phyloP scores from a whole-genome alignment of 225 moss, liverwort and hornwort genomes.

The Climacium dendroides region DNA sequence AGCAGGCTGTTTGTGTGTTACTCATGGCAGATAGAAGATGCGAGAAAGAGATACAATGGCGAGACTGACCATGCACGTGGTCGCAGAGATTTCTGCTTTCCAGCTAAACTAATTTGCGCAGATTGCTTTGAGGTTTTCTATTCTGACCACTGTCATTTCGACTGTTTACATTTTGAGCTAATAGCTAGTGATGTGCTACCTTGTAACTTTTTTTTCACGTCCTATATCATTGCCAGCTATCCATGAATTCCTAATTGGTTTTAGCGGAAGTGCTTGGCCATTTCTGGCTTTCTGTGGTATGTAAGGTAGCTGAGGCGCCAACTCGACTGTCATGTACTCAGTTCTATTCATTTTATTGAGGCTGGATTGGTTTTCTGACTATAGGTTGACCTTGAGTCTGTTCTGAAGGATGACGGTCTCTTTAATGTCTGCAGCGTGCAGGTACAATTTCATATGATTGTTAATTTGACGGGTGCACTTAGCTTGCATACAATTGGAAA shows the following conservation, averaged over 20 bases:
- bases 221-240: background rate
- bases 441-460: constrained; percentile 1
- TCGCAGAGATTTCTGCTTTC: constrained; percentile 82
- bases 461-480: background rate
- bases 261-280: background rate
- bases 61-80: constrained; percentile 88
- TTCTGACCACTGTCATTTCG: background rate
- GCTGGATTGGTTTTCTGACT: background rate
- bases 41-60: constrained; percentile 86
- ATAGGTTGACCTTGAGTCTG: constrained; percentile 61
- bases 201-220: background rate
- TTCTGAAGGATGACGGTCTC: constrained; percentile 61
- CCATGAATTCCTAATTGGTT: background rate
- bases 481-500: background rate
- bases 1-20: background rate
- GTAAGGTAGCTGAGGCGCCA: background rate
- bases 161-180: background rate
- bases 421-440: constrained; percentile 93
- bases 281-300: background rate
- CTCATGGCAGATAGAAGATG: constrained; percentile 70
- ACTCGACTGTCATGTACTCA: background rate
- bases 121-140: constrained; percentile 79
- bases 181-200: background rate
- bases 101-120: constrained; percentile 83
- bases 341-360: background rate